Evolutionary conservation across 306 rosid species (phyloP).

Genomic region (Lagenaria siceraria): DNA sequence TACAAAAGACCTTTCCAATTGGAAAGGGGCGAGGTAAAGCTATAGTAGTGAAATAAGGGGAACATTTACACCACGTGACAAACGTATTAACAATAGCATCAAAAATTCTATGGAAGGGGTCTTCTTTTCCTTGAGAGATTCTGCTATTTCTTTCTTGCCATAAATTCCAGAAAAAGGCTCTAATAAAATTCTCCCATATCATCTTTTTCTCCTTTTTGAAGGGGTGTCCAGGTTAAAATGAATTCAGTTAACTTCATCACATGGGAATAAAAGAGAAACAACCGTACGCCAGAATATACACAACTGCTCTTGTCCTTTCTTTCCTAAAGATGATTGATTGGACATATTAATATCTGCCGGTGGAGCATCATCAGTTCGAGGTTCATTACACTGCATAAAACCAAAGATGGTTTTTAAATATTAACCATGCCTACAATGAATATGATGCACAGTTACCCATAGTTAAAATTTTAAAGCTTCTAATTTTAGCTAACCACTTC

Average conservation of each 20-base stretch:
- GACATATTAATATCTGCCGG: constrained; percentile 75
- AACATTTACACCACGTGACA: too few relatives aligned
- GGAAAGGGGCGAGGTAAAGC: too few relatives aligned
- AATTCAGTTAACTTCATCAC: constrained; percentile 7
- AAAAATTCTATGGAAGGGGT: too few relatives aligned
- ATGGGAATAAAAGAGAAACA: background rate
- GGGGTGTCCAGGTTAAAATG: constrained; percentile 39
- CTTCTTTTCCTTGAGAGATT: too few relatives aligned
- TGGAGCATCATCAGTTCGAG: constrained; percentile 91
- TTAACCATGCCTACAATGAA: background rate
- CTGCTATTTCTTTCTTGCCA: too few relatives aligned
- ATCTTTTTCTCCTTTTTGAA: too few relatives aligned
- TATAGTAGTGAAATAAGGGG: too few relatives aligned
- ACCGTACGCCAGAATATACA: constrained; percentile 10
- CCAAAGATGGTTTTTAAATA: background rate
- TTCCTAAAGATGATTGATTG: constrained; percentile 46
- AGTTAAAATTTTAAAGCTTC: background rate
- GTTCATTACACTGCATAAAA: constrained; percentile 70
- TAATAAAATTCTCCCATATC: too few relatives aligned
- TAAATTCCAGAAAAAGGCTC: too few relatives aligned
- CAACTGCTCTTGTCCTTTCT: constrained; percentile 92
- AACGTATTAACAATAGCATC: too few relatives aligned
- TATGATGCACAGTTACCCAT: background rate
- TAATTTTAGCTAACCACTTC: background rate
- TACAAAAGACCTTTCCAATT: too few relatives aligned